Conservation (phyloP, 2,329 filamentous ascomycete genomes). For the Neofusicoccum umdonicola region DNA sequence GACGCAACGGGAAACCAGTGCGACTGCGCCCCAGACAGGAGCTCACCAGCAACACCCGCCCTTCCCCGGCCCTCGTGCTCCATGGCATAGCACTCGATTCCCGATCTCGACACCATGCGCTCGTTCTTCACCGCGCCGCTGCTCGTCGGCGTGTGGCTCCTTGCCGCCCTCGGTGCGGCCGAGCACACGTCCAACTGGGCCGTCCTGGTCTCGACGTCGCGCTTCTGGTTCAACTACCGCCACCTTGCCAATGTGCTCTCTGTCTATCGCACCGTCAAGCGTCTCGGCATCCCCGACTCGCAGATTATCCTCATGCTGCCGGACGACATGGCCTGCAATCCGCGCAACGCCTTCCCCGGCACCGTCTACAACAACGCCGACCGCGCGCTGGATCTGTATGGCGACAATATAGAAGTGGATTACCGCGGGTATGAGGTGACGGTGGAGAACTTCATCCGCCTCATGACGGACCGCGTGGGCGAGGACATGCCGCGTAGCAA, state of each 20-base stretch:
- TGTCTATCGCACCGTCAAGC: constrained; percentile 96
- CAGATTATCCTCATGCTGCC: constrained; percentile 99
- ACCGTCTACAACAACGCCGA: constrained; percentile 99
- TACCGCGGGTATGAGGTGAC: constrained; percentile 98
- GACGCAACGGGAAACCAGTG: neutral
- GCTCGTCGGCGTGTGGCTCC: neutral
- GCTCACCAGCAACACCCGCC: neutral
- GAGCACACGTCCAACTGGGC: constrained; percentile 99
- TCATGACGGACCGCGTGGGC: constrained; percentile 90
- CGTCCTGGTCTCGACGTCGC: constrained; percentile 94
- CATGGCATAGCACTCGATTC: neutral
- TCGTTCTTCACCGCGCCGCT: neutral
- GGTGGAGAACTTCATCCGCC: constrained; percentile 95
- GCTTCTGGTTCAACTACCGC: constrained; percentile 99
- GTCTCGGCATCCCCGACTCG: constrained; percentile 93
- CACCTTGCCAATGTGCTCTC: constrained; percentile 97
- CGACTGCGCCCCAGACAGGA: neutral
- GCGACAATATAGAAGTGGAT: constrained; percentile 98
- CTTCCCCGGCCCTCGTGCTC: neutral
- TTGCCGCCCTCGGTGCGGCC: constrained; percentile 34
- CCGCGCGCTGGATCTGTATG: constrained; percentile 91
- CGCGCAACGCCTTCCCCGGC: constrained; percentile 93
- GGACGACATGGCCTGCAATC: constrained; percentile 99
- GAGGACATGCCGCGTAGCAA: constrained; percentile 95
- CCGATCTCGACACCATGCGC: neutral